Evolutionary conservation across 495 filamentous ascomycete species (phyloP).

Genomic region (Annulohypoxylon maeteangense): DNA sequence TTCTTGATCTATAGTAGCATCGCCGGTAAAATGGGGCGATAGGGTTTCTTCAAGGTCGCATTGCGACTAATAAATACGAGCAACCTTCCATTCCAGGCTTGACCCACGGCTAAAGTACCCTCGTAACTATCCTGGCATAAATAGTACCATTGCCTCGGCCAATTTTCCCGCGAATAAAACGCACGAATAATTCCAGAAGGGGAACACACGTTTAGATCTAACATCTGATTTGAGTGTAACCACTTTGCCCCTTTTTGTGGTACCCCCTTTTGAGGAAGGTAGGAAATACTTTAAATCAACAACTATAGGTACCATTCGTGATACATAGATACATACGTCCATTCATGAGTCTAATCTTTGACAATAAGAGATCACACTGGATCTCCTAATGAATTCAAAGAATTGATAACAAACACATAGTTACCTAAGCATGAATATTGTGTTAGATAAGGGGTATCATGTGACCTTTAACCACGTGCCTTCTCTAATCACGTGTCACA

Average conservation of each 20-base stretch:
- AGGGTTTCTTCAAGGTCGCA: neutral
- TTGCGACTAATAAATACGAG: neutral
- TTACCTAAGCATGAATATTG: too few relatives aligned
- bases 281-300: neutral
- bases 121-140: neutral
- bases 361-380: too few relatives aligned
- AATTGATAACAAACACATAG: too few relatives aligned
- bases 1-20: constrained; percentile 23
- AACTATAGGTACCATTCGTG: too few relatives aligned
- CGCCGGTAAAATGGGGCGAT: constrained; percentile 19
- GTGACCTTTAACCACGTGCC: too few relatives aligned
- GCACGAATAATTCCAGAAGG: neutral
- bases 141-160: neutral
- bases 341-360: too few relatives aligned
- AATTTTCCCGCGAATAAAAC: neutral
- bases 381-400: too few relatives aligned
- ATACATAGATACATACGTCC: too few relatives aligned
- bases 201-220: neutral
- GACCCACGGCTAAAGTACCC: constrained; percentile 28
- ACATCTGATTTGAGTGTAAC: neutral
- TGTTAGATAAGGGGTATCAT: too few relatives aligned
- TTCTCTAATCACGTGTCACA: too few relatives aligned
- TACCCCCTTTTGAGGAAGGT: neutral
- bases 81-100: neutral
- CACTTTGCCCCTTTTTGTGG: neutral